Evolutionary conservation across 2,329 filamentous ascomycete species (phyloP).

Genomic region (Alternaria novae-zelandiae): DNA sequence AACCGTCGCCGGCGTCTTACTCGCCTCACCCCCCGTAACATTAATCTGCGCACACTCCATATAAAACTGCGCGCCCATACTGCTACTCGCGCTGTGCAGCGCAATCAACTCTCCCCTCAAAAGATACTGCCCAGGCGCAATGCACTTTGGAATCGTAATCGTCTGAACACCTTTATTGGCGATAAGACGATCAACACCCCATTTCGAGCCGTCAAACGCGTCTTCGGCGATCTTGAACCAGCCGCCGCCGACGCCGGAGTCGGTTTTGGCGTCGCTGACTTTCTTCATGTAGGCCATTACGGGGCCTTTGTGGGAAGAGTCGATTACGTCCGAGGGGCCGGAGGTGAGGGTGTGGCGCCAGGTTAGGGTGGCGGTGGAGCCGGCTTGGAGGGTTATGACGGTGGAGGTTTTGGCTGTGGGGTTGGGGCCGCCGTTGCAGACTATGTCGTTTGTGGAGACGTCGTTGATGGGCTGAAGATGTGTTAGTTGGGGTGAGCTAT

Average conservation of each 20-base stretch:
- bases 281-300: constrained; percentile 65
- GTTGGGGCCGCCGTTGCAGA: constrained; percentile 65
- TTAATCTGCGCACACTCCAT: constrained; percentile 47
- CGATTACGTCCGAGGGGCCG: constrained; percentile 61
- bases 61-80: constrained; percentile 53
- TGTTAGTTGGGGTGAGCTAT: neutral
- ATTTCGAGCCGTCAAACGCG: constrained; percentile 44
- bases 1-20: constrained; percentile 36
- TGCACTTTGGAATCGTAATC: constrained; percentile 45
- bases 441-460: constrained; percentile 61
- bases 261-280: constrained; percentile 55
- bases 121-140: constrained; percentile 50
- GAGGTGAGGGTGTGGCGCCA: constrained; percentile 64
- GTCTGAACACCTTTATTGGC: constrained; percentile 53
- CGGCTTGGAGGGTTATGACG: constrained; percentile 52
- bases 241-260: constrained; percentile 34
- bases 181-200: constrained; percentile 45
- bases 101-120: constrained; percentile 54
- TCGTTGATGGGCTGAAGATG: constrained; percentile 57
- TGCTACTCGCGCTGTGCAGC: constrained; percentile 44
- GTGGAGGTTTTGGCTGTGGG: constrained; percentile 45
- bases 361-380: constrained; percentile 59
- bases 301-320: constrained; percentile 62
- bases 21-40: constrained; percentile 32
- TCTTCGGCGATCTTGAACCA: constrained; percentile 38